Evolutionary conservation across 345 rosid genomes (phyloP), one percentile per base, ranked within the genome.

Genomic region (Syzygium jambos): DNA sequence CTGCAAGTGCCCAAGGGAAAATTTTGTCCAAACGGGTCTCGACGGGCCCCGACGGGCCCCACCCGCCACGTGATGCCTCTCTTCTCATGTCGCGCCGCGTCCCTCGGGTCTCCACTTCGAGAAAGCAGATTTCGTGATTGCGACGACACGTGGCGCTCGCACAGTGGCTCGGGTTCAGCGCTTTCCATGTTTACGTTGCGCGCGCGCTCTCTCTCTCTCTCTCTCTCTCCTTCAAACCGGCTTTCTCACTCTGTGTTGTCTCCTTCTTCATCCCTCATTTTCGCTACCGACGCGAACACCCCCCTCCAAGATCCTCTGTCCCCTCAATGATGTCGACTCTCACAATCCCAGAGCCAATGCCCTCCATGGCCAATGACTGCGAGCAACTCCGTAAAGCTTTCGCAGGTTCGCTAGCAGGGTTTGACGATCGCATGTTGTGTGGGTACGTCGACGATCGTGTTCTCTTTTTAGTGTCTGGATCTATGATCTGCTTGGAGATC

Each of bases 341-440:
- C 87, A 89, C 86, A 30, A 93, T 95, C 77, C 95, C 97, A 63
- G 49, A 85, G 15, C 77, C 87, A 19, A 85, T 90, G 90, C 98
- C 96, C 17, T 51, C 95, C 15, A 93, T 90, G 3, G 49, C 92
- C 85, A 94, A 94, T 7, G 98, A 96, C 91, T 92, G 92, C 85
- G 98, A 96, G 85, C 98, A 95, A 89, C 93, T 95, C 86, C 89
- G 91, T 61, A 93, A 92, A 78, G 98, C 97, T 52, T 95, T 96
- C 51, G 88, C 88, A 52, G 98, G 98, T 96, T 65, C 78, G 22
- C 80, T 57, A 55, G 43, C 43, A 41, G 6, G 43, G 43, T 41
- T 41, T 41, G 43, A 41, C 43, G 43, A 65, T 7, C 78, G 78
- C 38, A 11, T 4, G 41, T 65, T 9, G 41, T 65, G 30, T 16